Conservation (phyloP, 139 green algal species). For the Monoraphidium neglectum region DNA sequence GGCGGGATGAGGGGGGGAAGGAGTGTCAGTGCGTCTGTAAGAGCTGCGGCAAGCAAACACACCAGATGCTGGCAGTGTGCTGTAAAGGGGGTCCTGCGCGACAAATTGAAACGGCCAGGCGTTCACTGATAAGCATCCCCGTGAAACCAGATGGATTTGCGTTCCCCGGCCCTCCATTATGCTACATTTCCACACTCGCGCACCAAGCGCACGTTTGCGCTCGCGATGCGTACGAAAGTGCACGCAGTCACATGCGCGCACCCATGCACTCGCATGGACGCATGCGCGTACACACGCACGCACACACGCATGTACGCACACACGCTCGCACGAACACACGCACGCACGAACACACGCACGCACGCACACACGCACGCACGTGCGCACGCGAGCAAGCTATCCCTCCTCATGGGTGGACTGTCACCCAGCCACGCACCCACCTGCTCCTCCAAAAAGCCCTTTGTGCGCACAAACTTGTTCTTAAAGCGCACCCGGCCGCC, state of each 20-base stretch:
- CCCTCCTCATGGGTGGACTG: no score
- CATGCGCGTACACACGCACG: neutral
- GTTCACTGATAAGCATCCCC: no score
- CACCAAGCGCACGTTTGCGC: no score
- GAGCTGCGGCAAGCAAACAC: neutral
- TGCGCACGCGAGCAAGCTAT: neutral
- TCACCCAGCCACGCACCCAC: conserved; percentile 29
- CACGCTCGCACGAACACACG: no score
- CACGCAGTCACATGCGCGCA: no score
- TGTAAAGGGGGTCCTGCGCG: neutral
- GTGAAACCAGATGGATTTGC: no score
- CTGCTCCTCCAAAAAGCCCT: conserved; percentile 62
- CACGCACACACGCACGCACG: neutral
- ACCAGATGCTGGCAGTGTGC: neutral
- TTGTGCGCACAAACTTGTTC: conserved; percentile 59
- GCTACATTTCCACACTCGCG: neutral
- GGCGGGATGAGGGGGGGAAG: neutral
- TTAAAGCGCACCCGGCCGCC: conserved; percentile 29
- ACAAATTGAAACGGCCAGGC: no score
- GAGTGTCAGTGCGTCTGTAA: neutral
- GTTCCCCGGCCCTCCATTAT: no score
- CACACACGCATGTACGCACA: no score
- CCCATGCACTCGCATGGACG: no score
- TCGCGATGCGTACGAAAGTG: no score
- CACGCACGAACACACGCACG: neutral